Base-by-base conservation (phyloP, 78 protist genomes). In the Dictyostelium firmibasis region DNA sequence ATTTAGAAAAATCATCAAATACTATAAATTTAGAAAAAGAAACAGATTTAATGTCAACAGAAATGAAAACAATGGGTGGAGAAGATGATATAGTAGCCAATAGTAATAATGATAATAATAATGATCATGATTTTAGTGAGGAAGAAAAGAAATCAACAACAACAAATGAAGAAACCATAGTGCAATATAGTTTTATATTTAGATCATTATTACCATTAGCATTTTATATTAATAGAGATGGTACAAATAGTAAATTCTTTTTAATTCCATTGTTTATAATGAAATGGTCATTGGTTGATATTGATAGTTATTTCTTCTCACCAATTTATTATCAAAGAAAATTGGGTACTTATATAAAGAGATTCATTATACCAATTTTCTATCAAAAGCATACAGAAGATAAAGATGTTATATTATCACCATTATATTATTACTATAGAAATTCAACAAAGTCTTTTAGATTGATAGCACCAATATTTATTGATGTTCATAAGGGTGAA, bases 401-500 rank as follows among this genome's bases (percentile, higher is more conserved):
- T n/a, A 74, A 16, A 38, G 62, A 70, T 35, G 8, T 89, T 1
- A 18, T 81, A 2, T 53, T 88, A 20, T 89, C 94, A 44, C 94
- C 83, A 31, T 3, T 89, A 0, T 89, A 81, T 53, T 64, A 69
- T n/a, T 69, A 31, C 27, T 75, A 18, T 14, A 25, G 74, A 25
- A 79, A 33, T 7, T 60, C n/a, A 11, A 4, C 25, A 8, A 35
- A 41, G 25, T 33, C 78, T 9, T 78, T 89, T 60, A 62, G 53
- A 11, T 29, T 89, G 50, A 69, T 89, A 2, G 35, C 83, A 13
- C 94, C 94, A 43, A 47, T 89, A 11, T 89, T 81, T 69, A 35
- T 89, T 3, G 87, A 89, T 43, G 72, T 89, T 31, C 36, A 64
- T 31, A 89, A 89, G 47, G 86, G 77, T 23, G 94, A 89, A 25